Evolutionary conservation across 1,284 basidiomycete species (phyloP).

Genomic region (Moesziomyces sp.): DNA sequence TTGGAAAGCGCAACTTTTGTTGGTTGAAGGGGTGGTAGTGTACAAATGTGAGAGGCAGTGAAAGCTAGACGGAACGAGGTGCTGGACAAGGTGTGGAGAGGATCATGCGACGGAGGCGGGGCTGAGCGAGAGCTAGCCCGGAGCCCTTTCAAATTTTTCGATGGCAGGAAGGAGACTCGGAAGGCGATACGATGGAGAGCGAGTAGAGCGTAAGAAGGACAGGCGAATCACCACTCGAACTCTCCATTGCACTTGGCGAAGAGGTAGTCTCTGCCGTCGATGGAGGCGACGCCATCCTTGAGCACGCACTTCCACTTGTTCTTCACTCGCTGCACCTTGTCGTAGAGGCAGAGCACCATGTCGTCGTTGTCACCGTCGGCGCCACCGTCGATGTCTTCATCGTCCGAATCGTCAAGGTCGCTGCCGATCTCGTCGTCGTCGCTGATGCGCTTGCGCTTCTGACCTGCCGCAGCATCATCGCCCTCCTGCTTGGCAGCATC

Average conservation of each 20-base stretch:
- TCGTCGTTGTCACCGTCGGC: slow-evolving; percentile 74
- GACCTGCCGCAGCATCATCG: slow-evolving; percentile 31
- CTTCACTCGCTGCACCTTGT: slow-evolving; percentile 97
- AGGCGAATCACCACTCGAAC: slow-evolving; percentile 46
- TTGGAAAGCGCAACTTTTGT: slow-evolving; percentile 1
- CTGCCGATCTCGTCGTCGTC: slow-evolving; percentile 89
- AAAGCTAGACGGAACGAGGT: not conserved
- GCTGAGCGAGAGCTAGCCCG: no score
- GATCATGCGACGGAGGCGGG: no score
- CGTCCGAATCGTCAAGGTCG: slow-evolving; percentile 92
- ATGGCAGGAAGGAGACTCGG: no score
- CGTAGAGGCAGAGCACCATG: slow-evolving; percentile 97
- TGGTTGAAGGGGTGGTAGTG: slow-evolving; percentile 16
- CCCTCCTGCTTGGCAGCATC: slow-evolving; percentile 18
- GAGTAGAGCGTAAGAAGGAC: not conserved
- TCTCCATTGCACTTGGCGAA: slow-evolving; percentile 86
- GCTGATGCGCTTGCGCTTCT: slow-evolving; percentile 67
- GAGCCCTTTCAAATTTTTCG: not conserved
- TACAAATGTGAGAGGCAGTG: slow-evolving; percentile 24
- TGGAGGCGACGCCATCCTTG: slow-evolving; percentile 96
- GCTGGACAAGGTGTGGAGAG: not conserved
- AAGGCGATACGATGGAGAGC: no score
- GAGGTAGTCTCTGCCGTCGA: slow-evolving; percentile 96
- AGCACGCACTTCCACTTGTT: slow-evolving; percentile 99
- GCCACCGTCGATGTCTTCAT: slow-evolving; percentile 71